Evolutionary conservation across 306 rosid genomes (phyloP), one percentile per base, ranked within the genome.

Genomic region (Lablab purpureus): DNA sequence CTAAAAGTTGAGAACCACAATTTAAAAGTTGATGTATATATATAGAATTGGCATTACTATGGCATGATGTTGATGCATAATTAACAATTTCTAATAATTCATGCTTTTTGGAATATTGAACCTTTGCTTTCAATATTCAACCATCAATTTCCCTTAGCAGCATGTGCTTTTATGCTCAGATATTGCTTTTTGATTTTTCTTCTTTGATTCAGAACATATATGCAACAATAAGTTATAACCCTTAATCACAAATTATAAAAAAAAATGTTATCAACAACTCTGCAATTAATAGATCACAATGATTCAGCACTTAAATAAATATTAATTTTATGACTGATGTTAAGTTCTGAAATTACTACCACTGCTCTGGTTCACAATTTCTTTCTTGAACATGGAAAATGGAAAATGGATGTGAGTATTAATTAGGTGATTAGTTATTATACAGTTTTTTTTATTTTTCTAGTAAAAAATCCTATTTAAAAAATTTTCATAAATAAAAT

Each of bases 1-100:
- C 40, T 49, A 70, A 70, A 69, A 69, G 74, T 45, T 70, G 75
- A 70, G 18, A 40, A 46, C 23, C 23, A 23, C 22, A 45, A 41
- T 13, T 21, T 12, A 12, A 43, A 68, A 68, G 55, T 68, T 68
- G 55, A 45, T 68, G 74, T 45, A 15, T 43, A 45, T 23, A 25
- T 43, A 45, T 15, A 14, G 0, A 22, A 27, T 46, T 69, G 74
- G 59, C 59, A 13, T 46, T 47, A 46, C 58, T 46, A 25, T 25
- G 17, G 3, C 27, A 47, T 11, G 74, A 69, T 17, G 25, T 0
- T 27, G 9, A 47, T 8, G 22, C 40, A 45, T 14, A 23, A 47
- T 69, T 15, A 46, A 69, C 4, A 47, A 14, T 25, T 3, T 46
- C 52, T n/a, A 22, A 6, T 41, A 6, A 22, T 67, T 43, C 10